Evolutionary conservation across 2,329 filamentous ascomycete genomes (phyloP).

Genomic region (Colletotrichum cereale): DNA sequence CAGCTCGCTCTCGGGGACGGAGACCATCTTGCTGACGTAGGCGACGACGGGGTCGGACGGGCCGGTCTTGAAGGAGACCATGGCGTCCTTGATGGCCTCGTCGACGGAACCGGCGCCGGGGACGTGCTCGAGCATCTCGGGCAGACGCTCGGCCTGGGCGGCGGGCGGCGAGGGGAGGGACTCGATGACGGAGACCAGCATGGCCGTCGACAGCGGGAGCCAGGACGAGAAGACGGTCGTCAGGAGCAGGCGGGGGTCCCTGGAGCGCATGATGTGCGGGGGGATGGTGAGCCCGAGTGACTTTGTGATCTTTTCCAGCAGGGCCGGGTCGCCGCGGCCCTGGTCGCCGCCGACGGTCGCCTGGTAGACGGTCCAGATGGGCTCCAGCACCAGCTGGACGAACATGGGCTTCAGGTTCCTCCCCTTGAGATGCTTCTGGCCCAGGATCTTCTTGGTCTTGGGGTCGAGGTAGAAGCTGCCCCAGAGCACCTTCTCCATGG

Average conservation of each 20-base stretch:
- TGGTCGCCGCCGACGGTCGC: slow-evolving; percentile 87
- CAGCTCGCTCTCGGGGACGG: slow-evolving; percentile 91
- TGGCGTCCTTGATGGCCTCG: slow-evolving; percentile 78
- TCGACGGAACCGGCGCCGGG: slow-evolving; percentile 82
- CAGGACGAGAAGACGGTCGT: slow-evolving; percentile 89
- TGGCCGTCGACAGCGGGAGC: slow-evolving; percentile 91
- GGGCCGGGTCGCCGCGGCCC: slow-evolving; percentile 82
- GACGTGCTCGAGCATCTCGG: slow-evolving; percentile 81
- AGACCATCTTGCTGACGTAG: slow-evolving; percentile 99
- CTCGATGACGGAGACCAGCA: slow-evolving; percentile 94
- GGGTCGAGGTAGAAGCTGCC: slow-evolving; percentile 97
- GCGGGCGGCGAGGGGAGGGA: slow-evolving; percentile 85
- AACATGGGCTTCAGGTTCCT: slow-evolving; percentile 95
- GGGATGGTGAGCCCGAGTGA: slow-evolving; percentile 87
- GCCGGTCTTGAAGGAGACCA: slow-evolving; percentile 81
- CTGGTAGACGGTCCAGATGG: slow-evolving; percentile 95
- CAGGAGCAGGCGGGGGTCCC: slow-evolving; percentile 85
- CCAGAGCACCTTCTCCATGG: slow-evolving; percentile 96
- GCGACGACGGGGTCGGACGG: slow-evolving; percentile 85
- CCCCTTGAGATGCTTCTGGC: slow-evolving; percentile 92
- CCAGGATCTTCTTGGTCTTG: slow-evolving; percentile 94
- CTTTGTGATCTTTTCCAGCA: slow-evolving; percentile 96
- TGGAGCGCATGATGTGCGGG: slow-evolving; percentile 84
- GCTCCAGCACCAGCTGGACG: slow-evolving; percentile 94
- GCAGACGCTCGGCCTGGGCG: slow-evolving; percentile 85